Conservation (phyloP, 2,329 filamentous ascomycete species). For the Epichloe sp. region DNA sequence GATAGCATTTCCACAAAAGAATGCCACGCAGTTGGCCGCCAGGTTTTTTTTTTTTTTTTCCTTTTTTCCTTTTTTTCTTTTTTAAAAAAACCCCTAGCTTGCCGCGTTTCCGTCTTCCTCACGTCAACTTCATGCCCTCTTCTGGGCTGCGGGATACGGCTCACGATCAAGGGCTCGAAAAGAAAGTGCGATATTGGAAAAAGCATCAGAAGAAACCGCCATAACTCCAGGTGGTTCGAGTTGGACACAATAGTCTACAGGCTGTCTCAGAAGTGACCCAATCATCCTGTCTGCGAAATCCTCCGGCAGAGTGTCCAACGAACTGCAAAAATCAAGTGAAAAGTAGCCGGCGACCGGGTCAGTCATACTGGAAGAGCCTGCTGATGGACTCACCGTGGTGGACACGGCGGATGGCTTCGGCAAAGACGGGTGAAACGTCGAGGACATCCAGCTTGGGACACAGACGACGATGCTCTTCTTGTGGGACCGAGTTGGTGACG, state of each 20-base stretch:
- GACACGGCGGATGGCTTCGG: conserved; percentile 87
- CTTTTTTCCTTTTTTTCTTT: background rate
- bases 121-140: background rate
- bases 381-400: conserved; percentile 98
- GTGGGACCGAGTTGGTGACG: conserved; percentile 90
- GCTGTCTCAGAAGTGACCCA: background rate
- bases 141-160: background rate
- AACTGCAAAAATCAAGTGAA: background rate
- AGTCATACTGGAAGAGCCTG: conserved; percentile 55
- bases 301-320: background rate
- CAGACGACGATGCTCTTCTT: conserved; percentile 61
- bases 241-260: background rate
- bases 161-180: background rate
- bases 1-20: background rate
- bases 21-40: background rate
- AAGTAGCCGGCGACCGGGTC: background rate
- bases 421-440: conserved; percentile 81
- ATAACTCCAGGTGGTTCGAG: background rate
- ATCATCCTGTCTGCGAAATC: background rate
- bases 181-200: background rate
- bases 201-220: background rate
- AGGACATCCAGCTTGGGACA: conserved; percentile 87
- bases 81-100: background rate
- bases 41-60: background rate
- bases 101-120: background rate